These are phyloP conservation scores for Phytopythium chamaehyphon DNA, from an alignment of 352 stramenopile genomes.

Conservation along the genomic window DNA sequence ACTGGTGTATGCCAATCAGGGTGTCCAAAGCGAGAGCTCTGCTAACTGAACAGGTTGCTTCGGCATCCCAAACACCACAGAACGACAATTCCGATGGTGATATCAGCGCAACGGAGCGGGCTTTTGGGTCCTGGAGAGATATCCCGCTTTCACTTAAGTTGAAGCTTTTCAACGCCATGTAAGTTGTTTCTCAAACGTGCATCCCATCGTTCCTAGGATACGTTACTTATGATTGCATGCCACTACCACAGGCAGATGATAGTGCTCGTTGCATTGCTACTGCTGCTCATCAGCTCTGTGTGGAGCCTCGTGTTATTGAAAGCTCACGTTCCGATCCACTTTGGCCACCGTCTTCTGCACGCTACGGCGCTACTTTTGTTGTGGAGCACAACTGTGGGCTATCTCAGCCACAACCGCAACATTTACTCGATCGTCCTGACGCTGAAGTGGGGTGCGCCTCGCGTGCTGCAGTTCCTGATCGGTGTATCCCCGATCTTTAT, in stretches of 20 bases:
- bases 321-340: slow-evolving; percentile 68
- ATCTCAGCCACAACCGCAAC: slow-evolving; percentile 82
- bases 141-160: slow-evolving; percentile 53
- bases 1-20: neutral
- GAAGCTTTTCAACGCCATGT: slow-evolving; percentile 69
- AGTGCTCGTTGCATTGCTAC: slow-evolving; percentile 38
- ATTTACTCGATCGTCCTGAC: slow-evolving; percentile 91
- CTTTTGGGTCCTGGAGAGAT: slow-evolving; percentile 22
- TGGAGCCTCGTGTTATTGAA: slow-evolving; percentile 76
- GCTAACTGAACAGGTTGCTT: neutral
- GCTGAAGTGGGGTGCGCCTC: slow-evolving; percentile 70
- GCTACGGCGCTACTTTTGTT: slow-evolving; percentile 68
- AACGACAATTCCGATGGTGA: too few species aligned
- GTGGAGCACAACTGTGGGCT: slow-evolving; percentile 82
- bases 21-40: slow-evolving; percentile 13
- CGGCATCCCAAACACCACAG: too few species aligned
- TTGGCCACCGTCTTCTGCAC: slow-evolving; percentile 71
- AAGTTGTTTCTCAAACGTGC: slow-evolving; percentile 19
- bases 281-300: slow-evolving; percentile 56
- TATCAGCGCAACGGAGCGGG: neutral
- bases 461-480: slow-evolving; percentile 84
- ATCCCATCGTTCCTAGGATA: too few species aligned
- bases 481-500: slow-evolving; percentile 88
- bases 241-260: slow-evolving; percentile 51
- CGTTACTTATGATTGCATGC: neutral